Evolutionary conservation across 768 basidiomycete genomes (phyloP).

Genomic region (Wakefieldia striispora): DNA sequence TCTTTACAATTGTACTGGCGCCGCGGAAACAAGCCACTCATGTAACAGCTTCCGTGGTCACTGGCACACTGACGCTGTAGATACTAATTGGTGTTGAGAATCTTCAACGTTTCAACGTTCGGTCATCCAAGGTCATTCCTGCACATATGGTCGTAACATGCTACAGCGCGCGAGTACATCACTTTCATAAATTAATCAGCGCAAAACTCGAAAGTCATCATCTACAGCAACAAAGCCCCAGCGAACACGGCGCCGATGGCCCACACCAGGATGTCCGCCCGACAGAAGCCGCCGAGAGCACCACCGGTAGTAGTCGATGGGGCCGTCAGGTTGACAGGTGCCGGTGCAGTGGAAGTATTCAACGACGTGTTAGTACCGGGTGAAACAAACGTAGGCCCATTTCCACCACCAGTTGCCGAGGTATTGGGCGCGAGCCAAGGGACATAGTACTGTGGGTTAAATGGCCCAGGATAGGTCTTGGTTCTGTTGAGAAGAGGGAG

Average conservation of each 20-base stretch:
- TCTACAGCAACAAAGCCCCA: conserved; percentile 15
- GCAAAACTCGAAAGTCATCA: background rate
- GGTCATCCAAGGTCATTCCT: too few relatives aligned
- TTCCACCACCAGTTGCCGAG: conserved; percentile 38
- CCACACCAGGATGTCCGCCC: conserved; percentile 2
- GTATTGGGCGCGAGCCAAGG: conserved; percentile 42
- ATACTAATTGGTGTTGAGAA: too few relatives aligned
- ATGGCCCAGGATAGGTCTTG: conserved; percentile 38
- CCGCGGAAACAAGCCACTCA: background rate
- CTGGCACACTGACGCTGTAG: too few relatives aligned
- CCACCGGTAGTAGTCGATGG: background rate
- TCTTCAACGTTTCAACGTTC: too few relatives aligned
- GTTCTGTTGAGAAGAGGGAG: conserved; percentile 40
- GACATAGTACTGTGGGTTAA: conserved; percentile 37
- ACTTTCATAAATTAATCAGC: conserved; percentile 1
- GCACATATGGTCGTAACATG: background rate
- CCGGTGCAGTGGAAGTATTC: conserved; percentile 29
- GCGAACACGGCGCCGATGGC: conserved; percentile 10
- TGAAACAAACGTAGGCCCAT: conserved; percentile 38
- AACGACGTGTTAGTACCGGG: conserved; percentile 31
- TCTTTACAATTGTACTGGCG: background rate
- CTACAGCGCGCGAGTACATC: conserved; percentile 1
- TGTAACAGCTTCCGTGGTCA: background rate
- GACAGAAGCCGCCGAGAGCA: conserved; percentile 2
- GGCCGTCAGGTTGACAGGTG: conserved; percentile 41